Percentiles rank a stretch among this genome's conserved stretches.
Conservation (phyloP, 352 stramenopile genomes). For the Globisporangium nunn region DNA sequence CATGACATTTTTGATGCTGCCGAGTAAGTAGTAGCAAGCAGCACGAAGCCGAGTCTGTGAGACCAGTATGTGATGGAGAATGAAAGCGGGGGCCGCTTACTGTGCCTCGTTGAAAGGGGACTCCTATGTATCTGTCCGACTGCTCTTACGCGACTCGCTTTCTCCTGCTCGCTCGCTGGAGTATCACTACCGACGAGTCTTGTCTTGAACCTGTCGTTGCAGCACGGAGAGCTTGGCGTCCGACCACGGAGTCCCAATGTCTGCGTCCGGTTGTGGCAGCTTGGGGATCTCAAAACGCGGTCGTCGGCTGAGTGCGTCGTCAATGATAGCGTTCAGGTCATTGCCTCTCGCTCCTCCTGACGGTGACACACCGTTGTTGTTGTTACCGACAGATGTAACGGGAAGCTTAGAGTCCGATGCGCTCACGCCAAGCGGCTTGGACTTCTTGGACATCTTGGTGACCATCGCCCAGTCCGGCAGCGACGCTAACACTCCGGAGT, state of each 20-base stretch:
- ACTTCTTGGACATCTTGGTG: slow-evolving; percentile 24
- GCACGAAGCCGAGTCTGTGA: too few species aligned
- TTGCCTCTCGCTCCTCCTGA: slow-evolving; percentile 4
- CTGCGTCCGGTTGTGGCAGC: slow-evolving; percentile 53
- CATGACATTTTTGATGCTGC: slow-evolving; percentile 25
- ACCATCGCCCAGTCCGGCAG: slow-evolving; percentile 40
- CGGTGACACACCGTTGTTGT: slow-evolving; percentile 14
- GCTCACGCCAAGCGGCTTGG: slow-evolving; percentile 33
- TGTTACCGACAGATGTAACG: slow-evolving; percentile 8
- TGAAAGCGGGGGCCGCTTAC: too few species aligned
- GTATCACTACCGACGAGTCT: background rate
- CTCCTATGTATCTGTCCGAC: background rate
- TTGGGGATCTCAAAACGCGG: slow-evolving; percentile 68
- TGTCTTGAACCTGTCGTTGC: slow-evolving; percentile 31
- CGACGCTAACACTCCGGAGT: slow-evolving; percentile 31
- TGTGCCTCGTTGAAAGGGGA: background rate
- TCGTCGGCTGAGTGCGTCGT: slow-evolving; percentile 22
- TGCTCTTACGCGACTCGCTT: background rate
- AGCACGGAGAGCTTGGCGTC: slow-evolving; percentile 58
- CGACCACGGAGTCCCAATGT: slow-evolving; percentile 60
- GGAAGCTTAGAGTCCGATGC: slow-evolving; percentile 46
- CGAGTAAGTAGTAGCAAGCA: background rate
- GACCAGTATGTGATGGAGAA: too few species aligned
- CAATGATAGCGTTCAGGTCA: slow-evolving; percentile 10
- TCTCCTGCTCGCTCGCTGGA: background rate